phyloP scores from a whole-genome alignment of 768 basidiomycete genomes.

The Suillus occidentalis region DNA sequence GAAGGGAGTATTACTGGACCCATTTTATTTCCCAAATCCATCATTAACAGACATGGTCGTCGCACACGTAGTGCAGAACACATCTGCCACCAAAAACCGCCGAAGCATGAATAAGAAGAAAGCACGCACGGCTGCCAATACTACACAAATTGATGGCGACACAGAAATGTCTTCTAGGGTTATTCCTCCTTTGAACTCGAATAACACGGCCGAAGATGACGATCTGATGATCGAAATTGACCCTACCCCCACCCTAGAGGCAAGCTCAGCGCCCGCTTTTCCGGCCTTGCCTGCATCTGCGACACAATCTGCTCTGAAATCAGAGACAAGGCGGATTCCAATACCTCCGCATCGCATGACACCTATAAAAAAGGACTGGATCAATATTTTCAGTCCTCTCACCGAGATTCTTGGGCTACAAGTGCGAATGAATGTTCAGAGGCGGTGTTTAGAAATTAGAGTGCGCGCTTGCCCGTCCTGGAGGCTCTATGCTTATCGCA shows the following conservation, averaged over 20 bases:
- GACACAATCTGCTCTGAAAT: conserved; percentile 58
- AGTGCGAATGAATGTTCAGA: conserved; percentile 94
- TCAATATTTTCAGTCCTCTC: conserved; percentile 91
- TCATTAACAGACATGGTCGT: conserved; percentile 39
- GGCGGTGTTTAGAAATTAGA: conserved; percentile 88
- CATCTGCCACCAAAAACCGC: conserved; percentile 40
- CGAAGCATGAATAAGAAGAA: conserved; percentile 45
- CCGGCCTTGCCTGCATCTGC: conserved; percentile 64
- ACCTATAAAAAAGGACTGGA: conserved; percentile 94
- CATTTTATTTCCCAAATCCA: background rate
- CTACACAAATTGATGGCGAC: conserved; percentile 24
- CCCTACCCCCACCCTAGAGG: conserved; percentile 42
- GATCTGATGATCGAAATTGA: conserved; percentile 62
- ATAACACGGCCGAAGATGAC: conserved; percentile 46
- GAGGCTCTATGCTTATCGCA: conserved; percentile 5
- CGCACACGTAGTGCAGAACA: conserved; percentile 34
- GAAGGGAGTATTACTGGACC: too few relatives aligned
- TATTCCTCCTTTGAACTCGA: conserved; percentile 10
- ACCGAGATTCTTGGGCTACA: conserved; percentile 94
- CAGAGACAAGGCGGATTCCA: conserved; percentile 84
- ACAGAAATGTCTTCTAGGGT: conserved; percentile 30
- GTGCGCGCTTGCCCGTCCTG: conserved; percentile 47
- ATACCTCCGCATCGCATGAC: conserved; percentile 98
- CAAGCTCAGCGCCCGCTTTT: conserved; percentile 62
- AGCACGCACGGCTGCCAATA: conserved; percentile 14